Percentiles rank a stretch among this genome's conserved stretches.
These are phyloP conservation scores for Echeveria elegans DNA, from an alignment of 164 flowering plant species.

Conservation along the genomic window DNA sequence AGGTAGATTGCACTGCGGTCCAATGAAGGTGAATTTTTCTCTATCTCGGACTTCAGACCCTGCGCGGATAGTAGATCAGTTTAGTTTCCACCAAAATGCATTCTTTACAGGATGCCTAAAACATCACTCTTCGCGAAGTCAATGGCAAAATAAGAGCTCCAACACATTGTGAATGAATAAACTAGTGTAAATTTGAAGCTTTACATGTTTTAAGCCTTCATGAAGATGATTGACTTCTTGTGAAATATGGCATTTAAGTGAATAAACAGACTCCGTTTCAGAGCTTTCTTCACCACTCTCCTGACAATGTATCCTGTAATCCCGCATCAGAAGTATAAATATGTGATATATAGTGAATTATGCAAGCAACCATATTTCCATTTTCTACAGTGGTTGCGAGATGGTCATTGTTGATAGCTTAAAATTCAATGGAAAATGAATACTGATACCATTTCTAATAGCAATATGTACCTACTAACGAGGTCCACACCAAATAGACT, in stretches of 20 bases:
- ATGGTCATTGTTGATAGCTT: no score
- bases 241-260: slow-evolving; percentile 94
- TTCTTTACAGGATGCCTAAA: not conserved
- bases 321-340: no score
- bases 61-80: slow-evolving; percentile 16
- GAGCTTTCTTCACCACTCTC: slow-evolving; percentile 98
- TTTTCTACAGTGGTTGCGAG: no score
- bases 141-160: not conserved
- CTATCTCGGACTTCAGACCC: slow-evolving; percentile 89
- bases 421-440: no score
- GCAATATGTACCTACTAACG: slow-evolving; percentile 61
- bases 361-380: no score
- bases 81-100: not conserved
- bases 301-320: slow-evolving; percentile 79
- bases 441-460: no score
- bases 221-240: slow-evolving; percentile 96
- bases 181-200: slow-evolving; percentile 14
- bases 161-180: not conserved
- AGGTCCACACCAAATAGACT: slow-evolving; percentile 78
- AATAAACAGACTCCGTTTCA: slow-evolving; percentile 78
- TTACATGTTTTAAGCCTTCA: slow-evolving; percentile 90
- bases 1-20: slow-evolving; percentile 85
- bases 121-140: not conserved
- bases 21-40: slow-evolving; percentile 83
- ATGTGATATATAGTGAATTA: no score